Conservation (phyloP, 495 filamentous ascomycete genomes). For the Massariosphaeria phaeospora region DNA sequence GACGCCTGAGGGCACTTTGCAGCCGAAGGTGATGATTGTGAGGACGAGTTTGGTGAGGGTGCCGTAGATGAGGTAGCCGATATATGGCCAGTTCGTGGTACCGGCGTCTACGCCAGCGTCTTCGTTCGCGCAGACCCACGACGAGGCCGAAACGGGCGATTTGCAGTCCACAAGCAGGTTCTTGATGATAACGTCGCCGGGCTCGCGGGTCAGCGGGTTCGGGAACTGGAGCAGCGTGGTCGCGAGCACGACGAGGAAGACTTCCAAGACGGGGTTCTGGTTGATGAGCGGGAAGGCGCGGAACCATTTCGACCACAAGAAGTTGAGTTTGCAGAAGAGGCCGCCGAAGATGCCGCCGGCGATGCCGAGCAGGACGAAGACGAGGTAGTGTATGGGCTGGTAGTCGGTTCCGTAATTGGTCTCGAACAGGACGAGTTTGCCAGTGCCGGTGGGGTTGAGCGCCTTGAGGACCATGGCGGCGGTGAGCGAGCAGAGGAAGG, state of each 20-base stretch:
- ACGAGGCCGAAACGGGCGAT: slow-evolving; percentile 17
- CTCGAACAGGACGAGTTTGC: slow-evolving; percentile 56
- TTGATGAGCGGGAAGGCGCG: slow-evolving; percentile 49
- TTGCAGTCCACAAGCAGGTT: slow-evolving; percentile 52
- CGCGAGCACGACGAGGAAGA: slow-evolving; percentile 49
- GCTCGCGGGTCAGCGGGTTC: slow-evolving; percentile 49
- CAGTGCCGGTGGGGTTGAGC: slow-evolving; percentile 55
- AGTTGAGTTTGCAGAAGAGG: slow-evolving; percentile 54
- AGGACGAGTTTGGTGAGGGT: slow-evolving; percentile 51
- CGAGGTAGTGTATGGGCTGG: slow-evolving; percentile 49
- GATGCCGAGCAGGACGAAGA: slow-evolving; percentile 54
- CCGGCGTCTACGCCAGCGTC: slow-evolving; percentile 13
- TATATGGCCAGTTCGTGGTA: slow-evolving; percentile 36
- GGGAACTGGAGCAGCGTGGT: slow-evolving; percentile 54
- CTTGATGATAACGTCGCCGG: slow-evolving; percentile 52
- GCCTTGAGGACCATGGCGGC: slow-evolving; percentile 52
- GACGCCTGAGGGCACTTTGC: slow-evolving; percentile 55
- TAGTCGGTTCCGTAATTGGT: slow-evolving; percentile 54
- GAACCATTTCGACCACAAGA: slow-evolving; percentile 53
- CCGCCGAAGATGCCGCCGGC: slow-evolving; percentile 54
- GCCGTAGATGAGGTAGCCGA: slow-evolving; percentile 50
- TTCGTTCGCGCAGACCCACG: slow-evolving; percentile 52
- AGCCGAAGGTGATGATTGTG: slow-evolving; percentile 54
- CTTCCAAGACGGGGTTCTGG: slow-evolving; percentile 51
- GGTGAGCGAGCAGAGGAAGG: slow-evolving; percentile 54